Evolutionary conservation across 2,329 filamentous ascomycete species (phyloP).

Genomic region (Ophiostoma pallidulum): DNA sequence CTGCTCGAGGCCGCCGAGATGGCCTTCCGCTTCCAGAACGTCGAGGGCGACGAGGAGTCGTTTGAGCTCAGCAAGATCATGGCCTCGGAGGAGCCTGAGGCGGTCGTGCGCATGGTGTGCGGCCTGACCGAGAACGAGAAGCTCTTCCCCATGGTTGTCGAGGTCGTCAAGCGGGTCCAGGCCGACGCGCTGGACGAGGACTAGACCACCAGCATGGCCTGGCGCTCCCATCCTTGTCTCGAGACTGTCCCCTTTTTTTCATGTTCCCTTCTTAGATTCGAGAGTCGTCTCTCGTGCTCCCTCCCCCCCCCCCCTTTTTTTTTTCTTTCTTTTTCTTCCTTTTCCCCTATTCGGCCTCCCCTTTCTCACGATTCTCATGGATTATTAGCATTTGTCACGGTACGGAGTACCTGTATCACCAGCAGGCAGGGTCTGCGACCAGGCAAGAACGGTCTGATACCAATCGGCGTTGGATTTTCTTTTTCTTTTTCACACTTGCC

Average conservation of each 20-base stretch:
- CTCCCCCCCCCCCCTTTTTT: no score
- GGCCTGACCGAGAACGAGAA: conserved; percentile 69
- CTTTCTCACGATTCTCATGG: background rate
- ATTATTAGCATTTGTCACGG: conserved; percentile 2
- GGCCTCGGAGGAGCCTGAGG: conserved; percentile 59
- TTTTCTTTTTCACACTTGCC: background rate
- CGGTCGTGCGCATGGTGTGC: conserved; percentile 71
- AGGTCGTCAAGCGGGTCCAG: conserved; percentile 78
- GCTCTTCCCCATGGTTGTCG: conserved; percentile 64
- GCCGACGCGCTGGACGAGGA: conserved; percentile 32
- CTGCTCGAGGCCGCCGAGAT: conserved; percentile 81
- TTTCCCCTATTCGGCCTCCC: no score
- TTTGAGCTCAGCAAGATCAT: conserved; percentile 78
- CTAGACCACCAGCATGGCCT: no score
- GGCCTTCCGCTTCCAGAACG: conserved; percentile 90
- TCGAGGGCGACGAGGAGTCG: conserved; percentile 85
- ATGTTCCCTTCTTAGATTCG: no score
- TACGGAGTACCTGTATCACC: background rate
- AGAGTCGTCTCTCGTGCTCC: no score
- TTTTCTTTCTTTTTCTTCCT: no score
- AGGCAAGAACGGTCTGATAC: background rate
- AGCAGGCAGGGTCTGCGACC: background rate
- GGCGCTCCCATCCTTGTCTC: no score
- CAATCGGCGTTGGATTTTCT: background rate
- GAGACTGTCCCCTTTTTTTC: no score